phyloP scores from a whole-genome alignment of 2,329 filamentous ascomycete genomes.

The Apiospora arundinis region DNA sequence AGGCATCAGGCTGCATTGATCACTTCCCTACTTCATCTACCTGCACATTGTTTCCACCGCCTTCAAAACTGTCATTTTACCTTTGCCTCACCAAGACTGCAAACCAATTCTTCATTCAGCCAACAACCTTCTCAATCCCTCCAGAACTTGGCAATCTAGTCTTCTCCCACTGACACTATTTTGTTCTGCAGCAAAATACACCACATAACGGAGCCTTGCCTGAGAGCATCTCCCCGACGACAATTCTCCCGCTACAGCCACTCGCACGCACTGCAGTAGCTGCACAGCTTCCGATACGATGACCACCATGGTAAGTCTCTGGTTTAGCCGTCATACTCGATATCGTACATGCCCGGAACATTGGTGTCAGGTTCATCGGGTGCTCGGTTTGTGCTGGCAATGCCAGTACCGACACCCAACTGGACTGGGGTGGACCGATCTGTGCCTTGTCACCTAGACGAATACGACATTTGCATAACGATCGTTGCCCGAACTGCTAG shows the following conservation, averaged over 20 bases:
- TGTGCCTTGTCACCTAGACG: neutral
- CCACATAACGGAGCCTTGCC: conserved; percentile 4
- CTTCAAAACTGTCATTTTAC: neutral
- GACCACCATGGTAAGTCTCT: conserved; percentile 43
- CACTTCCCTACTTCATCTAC: conserved; percentile 7
- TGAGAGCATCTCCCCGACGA: conserved; percentile 1
- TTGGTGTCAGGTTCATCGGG: neutral
- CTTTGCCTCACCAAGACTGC: conserved; percentile 1
- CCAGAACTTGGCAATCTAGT: neutral
- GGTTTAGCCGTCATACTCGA: neutral
- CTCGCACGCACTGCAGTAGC: conserved; percentile 28
- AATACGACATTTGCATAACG: neutral
- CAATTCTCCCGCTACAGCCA: conserved; percentile 25
- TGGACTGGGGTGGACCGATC: neutral
- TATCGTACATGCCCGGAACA: neutral
- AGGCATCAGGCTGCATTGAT: conserved; percentile 18
- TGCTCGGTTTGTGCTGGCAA: neutral
- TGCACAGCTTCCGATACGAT: conserved; percentile 31
- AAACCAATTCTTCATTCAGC: neutral
- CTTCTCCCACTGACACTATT: neutral
- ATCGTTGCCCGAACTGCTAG: neutral
- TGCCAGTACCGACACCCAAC: neutral
- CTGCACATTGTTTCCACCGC: neutral
- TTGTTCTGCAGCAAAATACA: neutral
- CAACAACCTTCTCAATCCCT: neutral